phyloP scores from a whole-genome alignment of 331 rosid genomes.

The Rosa hybrid region DNA sequence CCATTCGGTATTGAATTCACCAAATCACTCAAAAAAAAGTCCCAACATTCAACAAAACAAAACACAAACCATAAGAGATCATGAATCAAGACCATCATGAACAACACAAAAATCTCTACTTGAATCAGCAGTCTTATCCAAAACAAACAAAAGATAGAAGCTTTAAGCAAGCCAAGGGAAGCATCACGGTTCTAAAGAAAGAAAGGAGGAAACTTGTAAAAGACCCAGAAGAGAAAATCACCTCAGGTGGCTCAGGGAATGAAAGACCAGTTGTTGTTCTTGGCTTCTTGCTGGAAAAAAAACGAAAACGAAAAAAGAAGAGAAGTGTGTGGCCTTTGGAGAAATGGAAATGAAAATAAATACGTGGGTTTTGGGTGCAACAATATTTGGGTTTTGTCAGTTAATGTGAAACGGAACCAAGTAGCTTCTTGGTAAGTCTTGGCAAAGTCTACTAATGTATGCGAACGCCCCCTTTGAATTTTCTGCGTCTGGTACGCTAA shows the following conservation, averaged over 20 bases:
- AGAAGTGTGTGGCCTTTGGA: neutral
- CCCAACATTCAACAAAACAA: neutral
- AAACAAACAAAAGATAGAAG: neutral
- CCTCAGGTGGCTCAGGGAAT: constrained; percentile 34
- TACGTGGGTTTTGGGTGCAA: neutral
- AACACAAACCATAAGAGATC: neutral
- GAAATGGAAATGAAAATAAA: neutral
- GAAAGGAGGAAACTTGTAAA: neutral
- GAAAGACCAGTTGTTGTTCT: neutral
- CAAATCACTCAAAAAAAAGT: neutral
- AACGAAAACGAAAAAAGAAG: neutral
- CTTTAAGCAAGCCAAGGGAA: neutral
- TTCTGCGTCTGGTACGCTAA: neutral
- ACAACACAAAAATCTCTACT: neutral
- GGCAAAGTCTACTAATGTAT: constrained; percentile 13
- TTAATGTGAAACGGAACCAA: neutral
- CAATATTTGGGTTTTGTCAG: neutral
- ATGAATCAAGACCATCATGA: neutral
- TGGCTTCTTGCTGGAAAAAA: neutral
- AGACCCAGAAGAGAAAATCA: constrained; percentile 31
- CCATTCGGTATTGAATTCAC: neutral
- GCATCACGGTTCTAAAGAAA: neutral
- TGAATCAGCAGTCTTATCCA: neutral
- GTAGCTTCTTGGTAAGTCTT: neutral
- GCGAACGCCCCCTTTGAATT: constrained; percentile 22